These are phyloP conservation scores for Penicillium thymicola DNA, from an alignment of 2,329 filamentous ascomycete species.

Conservation along the genomic window DNA sequence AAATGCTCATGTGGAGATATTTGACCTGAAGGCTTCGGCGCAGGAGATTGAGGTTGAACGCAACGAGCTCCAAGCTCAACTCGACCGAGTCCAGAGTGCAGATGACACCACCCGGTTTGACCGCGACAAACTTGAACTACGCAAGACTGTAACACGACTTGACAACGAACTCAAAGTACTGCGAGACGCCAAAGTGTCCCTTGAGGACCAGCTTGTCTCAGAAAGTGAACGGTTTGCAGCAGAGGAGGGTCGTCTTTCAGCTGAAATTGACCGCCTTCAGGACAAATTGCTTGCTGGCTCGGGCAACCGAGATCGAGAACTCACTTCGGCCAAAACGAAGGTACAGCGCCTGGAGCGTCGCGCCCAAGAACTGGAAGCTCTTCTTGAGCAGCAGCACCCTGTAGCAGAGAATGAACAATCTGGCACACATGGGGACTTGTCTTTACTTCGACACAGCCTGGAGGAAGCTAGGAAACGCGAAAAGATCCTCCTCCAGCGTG, in stretches of 20 bases:
- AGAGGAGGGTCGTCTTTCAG: slow-evolving; percentile 61
- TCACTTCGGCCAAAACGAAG: slow-evolving; percentile 56
- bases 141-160: slow-evolving; percentile 64
- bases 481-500: slow-evolving; percentile 62
- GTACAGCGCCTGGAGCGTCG: slow-evolving; percentile 63
- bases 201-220: slow-evolving; percentile 63
- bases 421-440: slow-evolving; percentile 49
- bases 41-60: slow-evolving; percentile 62
- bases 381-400: slow-evolving; percentile 57
- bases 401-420: slow-evolving; percentile 33
- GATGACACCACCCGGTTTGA: slow-evolving; percentile 61
- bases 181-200: slow-evolving; percentile 60
- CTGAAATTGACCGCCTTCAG: slow-evolving; percentile 50
- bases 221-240: slow-evolving; percentile 64
- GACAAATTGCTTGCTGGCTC: slow-evolving; percentile 47
- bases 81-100: slow-evolving; percentile 54
- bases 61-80: slow-evolving; percentile 62
- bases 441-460: slow-evolving; percentile 61
- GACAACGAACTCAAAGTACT: slow-evolving; percentile 65
- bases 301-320: slow-evolving; percentile 47
- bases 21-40: slow-evolving; percentile 55
- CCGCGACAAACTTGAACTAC: slow-evolving; percentile 66
- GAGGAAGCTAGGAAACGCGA: slow-evolving; percentile 65
- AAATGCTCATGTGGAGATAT: slow-evolving; percentile 58
- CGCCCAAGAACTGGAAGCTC: slow-evolving; percentile 48